Evolutionary conservation across 2,329 filamentous ascomycete genomes (phyloP), one percentile per base, ranked within the genome.

Genomic region (Penicillium decumbens): DNA sequence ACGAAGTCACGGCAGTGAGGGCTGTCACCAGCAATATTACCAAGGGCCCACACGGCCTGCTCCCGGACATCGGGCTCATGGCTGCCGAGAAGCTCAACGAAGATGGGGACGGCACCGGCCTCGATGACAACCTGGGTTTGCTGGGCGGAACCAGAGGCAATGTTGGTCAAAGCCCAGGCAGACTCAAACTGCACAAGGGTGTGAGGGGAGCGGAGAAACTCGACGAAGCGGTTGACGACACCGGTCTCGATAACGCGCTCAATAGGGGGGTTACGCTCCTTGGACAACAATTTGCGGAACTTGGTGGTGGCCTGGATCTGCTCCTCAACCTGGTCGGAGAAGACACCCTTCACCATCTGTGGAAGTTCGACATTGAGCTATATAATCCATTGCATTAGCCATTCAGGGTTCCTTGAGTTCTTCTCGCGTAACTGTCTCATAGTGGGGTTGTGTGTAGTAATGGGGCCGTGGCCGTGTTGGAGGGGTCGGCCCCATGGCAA

Each of bases 41-140:
- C 93, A 47, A 98, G 79, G 39, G 93, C 93, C 93, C 93, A 98
- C 47, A 98, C 93, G 50, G 93, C 93, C 75, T 98, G 93, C 75
- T 98, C 93, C 60, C 93, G 83, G 39, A 98, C 93, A 79, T 98
- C 93, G 46, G 93, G 92, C 76, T 98, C 93, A 53, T 89, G 93
- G 78, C 92, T 97, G 68, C 80, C 89, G 59, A 98, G 80, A 53
- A 98, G 82, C 78, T 98, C 92, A 59, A 97, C 92, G 65, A 98
- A 98, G 72, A 98, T 98, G 49, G 93, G 93, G 37, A 98, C 93
- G 57, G 93, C 93, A 62, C 93, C 93, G 55, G 93, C 92, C 75
- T 97, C 92, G 65, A 98, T 98, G 60, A 98, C 93, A 45, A 97
- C 93, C 75, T 98, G 93, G 55, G 93, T 98, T 77, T 98, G 93